Base-by-base conservation (phyloP, 495 filamentous ascomycete genomes). In the Penicillium malachiteum region DNA sequence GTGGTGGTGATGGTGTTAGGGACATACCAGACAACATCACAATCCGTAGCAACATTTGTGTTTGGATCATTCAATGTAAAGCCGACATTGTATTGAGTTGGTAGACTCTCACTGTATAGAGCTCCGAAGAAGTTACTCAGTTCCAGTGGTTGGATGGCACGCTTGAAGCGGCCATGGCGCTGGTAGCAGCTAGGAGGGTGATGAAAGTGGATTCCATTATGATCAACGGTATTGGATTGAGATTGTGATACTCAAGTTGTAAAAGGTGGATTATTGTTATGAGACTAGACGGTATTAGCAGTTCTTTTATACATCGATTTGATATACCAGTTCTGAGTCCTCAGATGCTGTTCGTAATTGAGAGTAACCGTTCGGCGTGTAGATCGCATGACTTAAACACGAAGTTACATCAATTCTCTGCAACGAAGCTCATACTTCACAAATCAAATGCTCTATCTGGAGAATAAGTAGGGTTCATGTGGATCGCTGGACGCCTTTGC, bases 61-160 rank as follows among this genome's bases (percentile, higher is more conserved):
- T 62, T 65, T 7, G 62, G 62, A 7, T 65, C 62, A 5, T 44
- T 65, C n/a, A 65, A n/a, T 3, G 39, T n/a, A 39, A 65, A 57
- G 4, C 5, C 16, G 14, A 62, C 33, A 1, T 52, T 7, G 13
- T 47, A 26, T 3, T 39, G 59, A n/a, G 43, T 38, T 26, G 62
- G 62, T 7, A 26, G 17, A 7, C 14, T 46, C 7, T 61, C 42
- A 6, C 14, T 14, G 43, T 57, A 59, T 13, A 59, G 49, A 7
- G 13, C 43, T 7, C 51, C 62, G 5, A 16, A 21, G 16, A 65
- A 37, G 16, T 55, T 40, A 1, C 31, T 48, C 18, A 62, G 34
- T 30, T 51, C 31, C 14, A 65, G 40, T 1, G 59, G 46, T 32
- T 59, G 14, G 7, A 59, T 37, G 21, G 34, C 45, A 35, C 55